These are phyloP conservation scores for Huntiella abstrusa DNA, from an alignment of 2,329 filamentous ascomycete genomes.

Conservation along the genomic window DNA sequence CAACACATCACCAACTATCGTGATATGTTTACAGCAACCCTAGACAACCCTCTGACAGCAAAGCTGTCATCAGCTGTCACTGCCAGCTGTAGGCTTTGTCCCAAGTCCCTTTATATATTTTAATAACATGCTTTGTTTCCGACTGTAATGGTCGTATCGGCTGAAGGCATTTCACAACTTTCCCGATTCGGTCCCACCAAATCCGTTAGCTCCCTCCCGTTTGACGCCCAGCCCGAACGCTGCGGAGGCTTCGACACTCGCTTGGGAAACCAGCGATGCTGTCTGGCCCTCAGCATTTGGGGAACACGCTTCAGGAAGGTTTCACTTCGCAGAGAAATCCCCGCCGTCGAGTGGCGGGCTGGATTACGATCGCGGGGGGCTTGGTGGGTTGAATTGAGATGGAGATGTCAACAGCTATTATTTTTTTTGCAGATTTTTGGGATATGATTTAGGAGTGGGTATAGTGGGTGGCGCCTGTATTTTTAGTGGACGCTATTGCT, in stretches of 20 bases:
- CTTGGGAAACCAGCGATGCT: slow-evolving; percentile 48
- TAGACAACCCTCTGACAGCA: too few relatives aligned
- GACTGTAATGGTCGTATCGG: slow-evolving; percentile 46
- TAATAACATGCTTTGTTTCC: slow-evolving; percentile 2
- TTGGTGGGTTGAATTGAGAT: slow-evolving; percentile 38
- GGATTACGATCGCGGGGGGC: slow-evolving; percentile 46
- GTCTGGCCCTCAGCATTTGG: slow-evolving; percentile 45
- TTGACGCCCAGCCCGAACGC: slow-evolving; percentile 50
- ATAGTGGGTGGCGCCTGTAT: neutral
- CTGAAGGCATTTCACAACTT: slow-evolving; percentile 34
- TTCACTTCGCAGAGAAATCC: slow-evolving; percentile 55
- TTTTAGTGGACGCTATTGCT: slow-evolving; percentile 7
- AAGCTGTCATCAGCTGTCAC: too few relatives aligned
- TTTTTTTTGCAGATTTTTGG: slow-evolving; percentile 1
- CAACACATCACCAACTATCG: too few relatives aligned
- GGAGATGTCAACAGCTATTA: slow-evolving; percentile 31
- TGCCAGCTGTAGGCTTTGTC: neutral
- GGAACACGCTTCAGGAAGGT: slow-evolving; percentile 51
- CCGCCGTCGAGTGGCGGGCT: slow-evolving; percentile 52
- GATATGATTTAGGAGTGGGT: neutral
- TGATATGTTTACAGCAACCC: too few relatives aligned
- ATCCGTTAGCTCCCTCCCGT: slow-evolving; percentile 34
- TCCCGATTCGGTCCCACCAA: slow-evolving; percentile 32
- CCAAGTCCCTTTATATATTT: slow-evolving; percentile 1
- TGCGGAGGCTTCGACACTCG: slow-evolving; percentile 44